phyloP scores from a whole-genome alignment of 192 early-diverging fungal genomes.

The Coemansia sp. region DNA sequence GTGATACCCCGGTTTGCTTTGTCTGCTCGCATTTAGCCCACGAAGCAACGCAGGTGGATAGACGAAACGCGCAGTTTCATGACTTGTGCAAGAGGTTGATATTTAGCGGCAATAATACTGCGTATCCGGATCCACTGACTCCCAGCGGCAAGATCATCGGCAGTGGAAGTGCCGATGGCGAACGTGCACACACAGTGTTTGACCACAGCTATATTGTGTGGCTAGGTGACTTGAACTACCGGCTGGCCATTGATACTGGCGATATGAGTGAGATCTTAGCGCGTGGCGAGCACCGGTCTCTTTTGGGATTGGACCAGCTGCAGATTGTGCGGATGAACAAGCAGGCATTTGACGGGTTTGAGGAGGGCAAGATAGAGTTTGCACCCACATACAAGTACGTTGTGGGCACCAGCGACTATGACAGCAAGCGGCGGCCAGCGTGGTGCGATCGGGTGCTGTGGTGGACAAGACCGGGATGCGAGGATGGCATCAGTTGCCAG shows the following conservation, averaged over 20 bases:
- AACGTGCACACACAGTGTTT: constrained; percentile 56
- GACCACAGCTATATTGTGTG: constrained; percentile 78
- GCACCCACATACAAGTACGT: constrained; percentile 93
- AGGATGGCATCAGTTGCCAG: constrained; percentile 24
- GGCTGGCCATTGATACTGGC: constrained; percentile 65
- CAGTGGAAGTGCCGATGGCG: constrained; percentile 2
- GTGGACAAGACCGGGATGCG: constrained; percentile 61
- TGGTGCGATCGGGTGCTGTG: constrained; percentile 96
- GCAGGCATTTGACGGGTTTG: constrained; percentile 80
- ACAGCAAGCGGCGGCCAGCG: constrained; percentile 81
- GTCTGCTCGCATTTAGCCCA: constrained; percentile 93
- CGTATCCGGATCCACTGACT: constrained; percentile 26
- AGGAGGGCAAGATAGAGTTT: constrained; percentile 77
- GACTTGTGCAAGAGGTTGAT: constrained; percentile 73
- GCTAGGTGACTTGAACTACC: constrained; percentile 96
- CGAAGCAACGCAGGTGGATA: constrained; percentile 68
- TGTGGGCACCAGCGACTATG: constrained; percentile 74
- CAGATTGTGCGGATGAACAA: constrained; percentile 59
- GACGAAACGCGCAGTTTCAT: constrained; percentile 85
- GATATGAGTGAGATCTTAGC: constrained; percentile 60
- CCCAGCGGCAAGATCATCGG: constrained; percentile 7
- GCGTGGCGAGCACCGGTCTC: constrained; percentile 57
- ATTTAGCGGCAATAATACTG: constrained; percentile 53
- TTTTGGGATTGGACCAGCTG: constrained; percentile 85
- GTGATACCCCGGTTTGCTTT: constrained; percentile 80